Conservation (phyloP, 2,329 filamentous ascomycete species). For the Fusarium circinatum region DNA sequence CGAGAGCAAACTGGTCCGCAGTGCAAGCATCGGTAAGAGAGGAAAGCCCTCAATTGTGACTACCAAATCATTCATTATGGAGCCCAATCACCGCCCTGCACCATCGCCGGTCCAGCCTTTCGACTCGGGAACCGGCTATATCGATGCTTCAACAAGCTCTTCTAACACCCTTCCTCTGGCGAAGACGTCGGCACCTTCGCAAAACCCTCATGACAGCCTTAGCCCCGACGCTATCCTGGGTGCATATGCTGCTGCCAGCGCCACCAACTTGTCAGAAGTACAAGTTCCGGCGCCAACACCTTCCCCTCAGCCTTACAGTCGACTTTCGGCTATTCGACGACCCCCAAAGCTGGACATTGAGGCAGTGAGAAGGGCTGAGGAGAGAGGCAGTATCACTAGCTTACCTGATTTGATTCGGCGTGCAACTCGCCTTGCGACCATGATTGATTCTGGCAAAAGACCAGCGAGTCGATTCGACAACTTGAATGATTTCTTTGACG, state of each 20-base stretch:
- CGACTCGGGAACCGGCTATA: slow-evolving; percentile 56
- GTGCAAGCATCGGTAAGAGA: slow-evolving; percentile 69
- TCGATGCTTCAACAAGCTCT: slow-evolving; percentile 59
- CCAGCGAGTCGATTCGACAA: slow-evolving; percentile 69
- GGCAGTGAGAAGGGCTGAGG: slow-evolving; percentile 82
- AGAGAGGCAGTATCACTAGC: slow-evolving; percentile 89
- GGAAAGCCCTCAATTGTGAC: slow-evolving; percentile 67
- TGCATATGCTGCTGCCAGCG: slow-evolving; percentile 61
- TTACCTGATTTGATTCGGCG: slow-evolving; percentile 89
- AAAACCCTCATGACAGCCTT: slow-evolving; percentile 37
- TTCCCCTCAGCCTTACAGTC: slow-evolving; percentile 50
- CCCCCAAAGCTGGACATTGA: slow-evolving; percentile 85
- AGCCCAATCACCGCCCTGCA: slow-evolving; percentile 43
- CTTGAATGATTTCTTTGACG: slow-evolving; percentile 61
- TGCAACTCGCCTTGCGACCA: slow-evolving; percentile 85
- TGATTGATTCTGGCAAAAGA: slow-evolving; percentile 83
- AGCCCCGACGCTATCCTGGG: slow-evolving; percentile 61
- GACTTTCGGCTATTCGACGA: slow-evolving; percentile 65
- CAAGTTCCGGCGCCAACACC: slow-evolving; percentile 39
- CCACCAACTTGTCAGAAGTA: slow-evolving; percentile 53
- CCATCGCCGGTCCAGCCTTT: slow-evolving; percentile 56
- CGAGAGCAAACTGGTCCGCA: slow-evolving; percentile 67
- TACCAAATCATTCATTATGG: slow-evolving; percentile 37
- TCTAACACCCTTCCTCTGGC: slow-evolving; percentile 54
- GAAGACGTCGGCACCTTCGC: slow-evolving; percentile 26